phyloP scores from a whole-genome alignment of 2,329 filamentous ascomycete genomes.

The Botrytis hyacinthi region DNA sequence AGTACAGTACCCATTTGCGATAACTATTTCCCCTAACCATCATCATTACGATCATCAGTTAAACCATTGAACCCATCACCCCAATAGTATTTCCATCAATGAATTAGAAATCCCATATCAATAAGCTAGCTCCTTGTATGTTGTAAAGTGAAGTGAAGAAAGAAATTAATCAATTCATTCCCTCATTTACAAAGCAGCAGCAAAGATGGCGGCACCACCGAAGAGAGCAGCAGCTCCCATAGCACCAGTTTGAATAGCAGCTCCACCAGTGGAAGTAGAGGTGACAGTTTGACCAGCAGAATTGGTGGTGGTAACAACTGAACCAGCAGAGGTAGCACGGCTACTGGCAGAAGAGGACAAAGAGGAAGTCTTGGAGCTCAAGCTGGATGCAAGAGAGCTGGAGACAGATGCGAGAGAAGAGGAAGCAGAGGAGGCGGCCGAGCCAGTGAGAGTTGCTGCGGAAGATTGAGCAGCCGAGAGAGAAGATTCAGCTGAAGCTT shows the following conservation, averaged over 20 bases:
- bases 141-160: neutral
- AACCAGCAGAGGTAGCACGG: slow-evolving; percentile 1
- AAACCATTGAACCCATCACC: neutral
- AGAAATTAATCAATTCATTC: neutral
- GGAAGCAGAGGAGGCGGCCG: slow-evolving; percentile 16
- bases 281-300: slow-evolving; percentile 6
- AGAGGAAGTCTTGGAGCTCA: slow-evolving; percentile 18
- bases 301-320: slow-evolving; percentile 11
- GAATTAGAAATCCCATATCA: neutral
- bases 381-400: slow-evolving; percentile 19
- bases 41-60: slow-evolving; percentile 13
- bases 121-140: neutral
- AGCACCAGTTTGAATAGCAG: slow-evolving; percentile 33
- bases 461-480: slow-evolving; percentile 1
- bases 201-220: slow-evolving; percentile 34
- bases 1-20: neutral
- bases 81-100: neutral
- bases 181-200: slow-evolving; percentile 30
- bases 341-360: slow-evolving; percentile 19
- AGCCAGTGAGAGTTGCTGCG: slow-evolving; percentile 10
- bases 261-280: slow-evolving; percentile 24
- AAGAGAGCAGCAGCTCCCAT: slow-evolving; percentile 35
- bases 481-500: slow-evolving; percentile 1
- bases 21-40: neutral
- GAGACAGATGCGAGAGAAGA: slow-evolving; percentile 22